Evolutionary conservation across 73 alveolate genomes (phyloP).

Genomic region (Tetrahymena thermophila): DNA sequence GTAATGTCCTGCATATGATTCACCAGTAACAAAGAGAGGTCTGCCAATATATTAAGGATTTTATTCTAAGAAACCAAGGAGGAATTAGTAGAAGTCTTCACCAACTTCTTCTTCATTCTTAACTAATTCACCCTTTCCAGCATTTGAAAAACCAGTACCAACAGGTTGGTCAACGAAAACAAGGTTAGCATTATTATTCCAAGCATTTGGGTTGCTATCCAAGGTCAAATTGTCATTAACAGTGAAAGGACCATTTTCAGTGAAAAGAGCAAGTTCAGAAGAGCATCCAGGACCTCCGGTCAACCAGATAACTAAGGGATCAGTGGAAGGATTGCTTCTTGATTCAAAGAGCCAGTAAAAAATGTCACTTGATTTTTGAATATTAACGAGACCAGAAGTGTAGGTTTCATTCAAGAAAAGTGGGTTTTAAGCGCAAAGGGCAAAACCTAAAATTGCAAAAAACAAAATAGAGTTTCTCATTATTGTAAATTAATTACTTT

Average conservation of each 20-base stretch:
- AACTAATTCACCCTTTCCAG: slow-evolving; percentile 52
- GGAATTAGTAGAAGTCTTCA: slow-evolving; percentile 43
- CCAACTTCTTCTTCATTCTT: slow-evolving; percentile 16
- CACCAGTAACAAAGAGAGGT: slow-evolving; percentile 63
- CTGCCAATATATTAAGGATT: not conserved
- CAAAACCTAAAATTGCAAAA: not conserved
- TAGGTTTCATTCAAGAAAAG: slow-evolving; percentile 40
- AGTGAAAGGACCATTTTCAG: slow-evolving; percentile 84
- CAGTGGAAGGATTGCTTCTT: slow-evolving; percentile 32
- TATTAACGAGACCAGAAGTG: slow-evolving; percentile 32
- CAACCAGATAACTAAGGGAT: slow-evolving; percentile 81
- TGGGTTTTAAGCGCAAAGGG: not conserved
- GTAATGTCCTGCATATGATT: slow-evolving; percentile 86
- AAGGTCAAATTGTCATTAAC: slow-evolving; percentile 23
- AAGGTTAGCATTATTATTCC: slow-evolving; percentile 58
- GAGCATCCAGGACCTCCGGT: slow-evolving; percentile 97
- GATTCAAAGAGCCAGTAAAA: slow-evolving; percentile 61
- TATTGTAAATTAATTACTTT: not conserved
- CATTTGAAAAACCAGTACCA: slow-evolving; percentile 66
- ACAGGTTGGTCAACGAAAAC: slow-evolving; percentile 69
- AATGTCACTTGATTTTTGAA: slow-evolving; percentile 37
- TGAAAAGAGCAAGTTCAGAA: slow-evolving; percentile 71
- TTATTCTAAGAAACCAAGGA: not conserved
- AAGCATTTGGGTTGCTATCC: slow-evolving; percentile 53
- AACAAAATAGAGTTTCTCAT: not conserved